Evolutionary conservation across 495 filamentous ascomycete genomes (phyloP).

Genomic region (Penicillium cataractarum): DNA sequence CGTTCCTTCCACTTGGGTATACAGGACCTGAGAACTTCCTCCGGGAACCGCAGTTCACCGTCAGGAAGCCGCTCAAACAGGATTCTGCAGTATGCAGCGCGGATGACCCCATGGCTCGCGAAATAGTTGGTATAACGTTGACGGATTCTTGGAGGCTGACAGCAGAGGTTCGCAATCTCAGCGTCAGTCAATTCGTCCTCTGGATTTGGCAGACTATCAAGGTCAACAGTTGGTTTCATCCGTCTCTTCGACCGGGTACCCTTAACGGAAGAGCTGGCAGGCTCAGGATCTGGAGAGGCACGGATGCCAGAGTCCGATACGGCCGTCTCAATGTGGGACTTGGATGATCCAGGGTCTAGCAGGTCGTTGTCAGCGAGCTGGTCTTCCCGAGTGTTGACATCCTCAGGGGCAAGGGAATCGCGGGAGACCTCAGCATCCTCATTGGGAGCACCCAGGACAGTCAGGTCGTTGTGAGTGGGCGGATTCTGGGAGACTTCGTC

Average conservation of each 20-base stretch:
- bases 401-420: not conserved
- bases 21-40: slow-evolving; percentile 3
- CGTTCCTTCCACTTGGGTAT: not conserved
- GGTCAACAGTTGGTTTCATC: not conserved
- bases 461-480: not conserved
- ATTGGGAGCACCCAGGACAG: not conserved
- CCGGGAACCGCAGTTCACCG: not conserved
- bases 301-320: not conserved
- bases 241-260: too few relatives aligned
- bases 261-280: not conserved
- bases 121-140: not conserved
- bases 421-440: not conserved
- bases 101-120: not conserved
- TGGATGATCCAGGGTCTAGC: not conserved
- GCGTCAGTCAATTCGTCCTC: not conserved
- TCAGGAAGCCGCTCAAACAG: not conserved
- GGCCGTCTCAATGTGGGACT: not conserved
- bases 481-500: not conserved
- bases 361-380: not conserved
- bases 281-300: not conserved
- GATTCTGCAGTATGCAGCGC: not conserved
- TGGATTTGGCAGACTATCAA: not conserved
- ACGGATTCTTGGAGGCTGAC: not conserved
- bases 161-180: not conserved
- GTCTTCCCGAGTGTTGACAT: not conserved